A percentile compares a stretch with the other conserved stretches of the same genome.
These are phyloP conservation scores for Diaporthe citrichinensis DNA, from an alignment of 2,329 filamentous ascomycete genomes.

Conservation along the genomic window DNA sequence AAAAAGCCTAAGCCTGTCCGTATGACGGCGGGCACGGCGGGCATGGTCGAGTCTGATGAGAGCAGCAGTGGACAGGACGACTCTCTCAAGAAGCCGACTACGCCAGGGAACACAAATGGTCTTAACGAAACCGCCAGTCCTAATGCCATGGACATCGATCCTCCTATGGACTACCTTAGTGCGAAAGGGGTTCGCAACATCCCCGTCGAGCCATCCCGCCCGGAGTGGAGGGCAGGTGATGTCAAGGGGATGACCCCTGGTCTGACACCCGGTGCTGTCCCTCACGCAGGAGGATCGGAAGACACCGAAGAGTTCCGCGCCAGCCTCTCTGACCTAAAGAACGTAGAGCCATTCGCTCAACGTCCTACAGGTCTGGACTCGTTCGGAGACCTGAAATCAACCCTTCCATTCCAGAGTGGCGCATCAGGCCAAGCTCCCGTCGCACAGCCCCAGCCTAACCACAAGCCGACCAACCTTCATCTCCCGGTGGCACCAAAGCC, in stretches of 20 bases:
- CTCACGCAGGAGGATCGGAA: constrained; percentile 62
- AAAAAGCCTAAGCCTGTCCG: constrained; percentile 74
- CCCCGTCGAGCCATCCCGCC: constrained; percentile 69
- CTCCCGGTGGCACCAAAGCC: constrained; percentile 65
- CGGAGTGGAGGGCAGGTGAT: constrained; percentile 71
- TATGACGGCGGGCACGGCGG: constrained; percentile 60
- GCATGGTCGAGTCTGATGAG: constrained; percentile 62
- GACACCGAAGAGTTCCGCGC: constrained; percentile 69
- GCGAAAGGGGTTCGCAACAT: constrained; percentile 63
- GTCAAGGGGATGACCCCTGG: constrained; percentile 49
- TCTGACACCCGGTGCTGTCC: constrained; percentile 21
- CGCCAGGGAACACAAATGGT: constrained; percentile 25
- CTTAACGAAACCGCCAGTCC: constrained; percentile 58
- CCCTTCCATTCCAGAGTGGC: constrained; percentile 69
- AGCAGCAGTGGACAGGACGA: constrained; percentile 58
- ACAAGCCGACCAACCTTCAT: constrained; percentile 59
- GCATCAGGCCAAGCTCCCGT: constrained; percentile 58
- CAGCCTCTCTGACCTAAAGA: constrained; percentile 68
- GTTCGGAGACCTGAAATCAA: constrained; percentile 68
- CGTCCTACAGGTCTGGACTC: constrained; percentile 65
- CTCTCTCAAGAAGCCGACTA: constrained; percentile 43
- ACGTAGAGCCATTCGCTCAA: constrained; percentile 68
- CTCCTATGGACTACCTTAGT: constrained; percentile 55
- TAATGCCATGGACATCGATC: constrained; percentile 77
- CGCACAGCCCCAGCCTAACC: constrained; percentile 51